Base-by-base conservation (phyloP, 2,329 filamentous ascomycete genomes). In the Purpureocillium takamizusanense region DNA sequence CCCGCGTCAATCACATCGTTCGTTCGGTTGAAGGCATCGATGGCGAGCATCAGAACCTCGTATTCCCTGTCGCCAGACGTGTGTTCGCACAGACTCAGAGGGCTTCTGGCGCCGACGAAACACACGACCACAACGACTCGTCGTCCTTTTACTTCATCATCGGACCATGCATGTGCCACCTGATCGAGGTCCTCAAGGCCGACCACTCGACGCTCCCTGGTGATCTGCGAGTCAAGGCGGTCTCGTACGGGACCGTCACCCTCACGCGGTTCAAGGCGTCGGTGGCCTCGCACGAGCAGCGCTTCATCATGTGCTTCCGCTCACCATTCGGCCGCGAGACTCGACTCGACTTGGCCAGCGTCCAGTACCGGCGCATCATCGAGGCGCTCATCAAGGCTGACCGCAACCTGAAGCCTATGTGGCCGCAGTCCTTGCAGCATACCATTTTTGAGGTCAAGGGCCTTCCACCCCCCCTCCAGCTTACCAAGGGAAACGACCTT, bases 231-330 rank as follows among this genome's bases (percentile, higher is more conserved):
- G 59, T 70, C 25, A 69, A 62, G 42, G 62, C 69, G n/a, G 61
- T 65, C 35, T 63, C 63, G 2, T 75, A 70, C 42, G 74, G 74
- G 1, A 57, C 75, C 18, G 67, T 75, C 7, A 72, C 66, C 0
- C 56, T 78, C 39, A 69, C 71, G 40, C 61, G 61, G 13, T 68
- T 77, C 44, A 64, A 63, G 38, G 70, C 71, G 2, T 70, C 71
- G 25, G 69, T 70, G 47, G 56, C 59, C 3, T 61, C 64, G 3
- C 66, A 73, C 41, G 72, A 77, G 46, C 73, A 78, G 51, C 62
- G 73, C 13, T 77, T 78, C 47, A 63, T 69, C 28, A 63, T 78
- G 46, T 61, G 63, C 21, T 77, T 77, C 49, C 68, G 72, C 66
- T 73, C 63, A 32, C 67, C 67, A 3, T 57, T 70, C 34, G 63